These are phyloP conservation scores for Passalora sequoiae DNA, from an alignment of 2,329 filamentous ascomycete species.

Conservation along the genomic window DNA sequence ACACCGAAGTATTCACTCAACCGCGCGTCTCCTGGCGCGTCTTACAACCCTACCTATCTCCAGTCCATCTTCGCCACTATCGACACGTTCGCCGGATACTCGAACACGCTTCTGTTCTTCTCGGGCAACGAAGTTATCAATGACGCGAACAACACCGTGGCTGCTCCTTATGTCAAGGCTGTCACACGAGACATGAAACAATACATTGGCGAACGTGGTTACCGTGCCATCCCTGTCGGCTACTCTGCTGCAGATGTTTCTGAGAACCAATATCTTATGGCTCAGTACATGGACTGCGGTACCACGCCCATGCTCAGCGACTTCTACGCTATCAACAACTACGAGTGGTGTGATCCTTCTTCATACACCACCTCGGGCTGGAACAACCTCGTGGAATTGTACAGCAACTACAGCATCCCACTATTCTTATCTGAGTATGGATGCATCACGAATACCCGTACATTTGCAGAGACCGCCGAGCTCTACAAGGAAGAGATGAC, in stretches of 20 bases:
- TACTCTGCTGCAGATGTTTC: conserved; percentile 81
- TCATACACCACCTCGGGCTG: conserved; percentile 67
- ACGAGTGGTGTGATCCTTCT: conserved; percentile 73
- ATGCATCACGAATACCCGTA: conserved; percentile 73
- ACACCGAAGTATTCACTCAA: conserved; percentile 81
- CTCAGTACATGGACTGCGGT: conserved; percentile 88
- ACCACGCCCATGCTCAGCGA: conserved; percentile 67
- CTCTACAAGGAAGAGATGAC: conserved; percentile 83
- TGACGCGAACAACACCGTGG: conserved; percentile 53
- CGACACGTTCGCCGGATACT: conserved; percentile 73
- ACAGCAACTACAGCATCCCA: conserved; percentile 75
- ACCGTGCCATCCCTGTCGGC: conserved; percentile 66
- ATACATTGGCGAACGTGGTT: conserved; percentile 66
- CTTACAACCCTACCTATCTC: conserved; percentile 82
- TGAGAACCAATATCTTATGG: conserved; percentile 76
- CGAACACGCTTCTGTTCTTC: conserved; percentile 80
- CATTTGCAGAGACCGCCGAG: conserved; percentile 71
- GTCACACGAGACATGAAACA: conserved; percentile 74
- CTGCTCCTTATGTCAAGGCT: conserved; percentile 61
- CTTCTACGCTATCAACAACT: conserved; percentile 85
- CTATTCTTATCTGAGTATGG: conserved; percentile 86
- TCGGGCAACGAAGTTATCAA: conserved; percentile 71
- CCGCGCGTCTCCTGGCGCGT: conserved; percentile 61
- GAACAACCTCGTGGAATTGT: conserved; percentile 80
- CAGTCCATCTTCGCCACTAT: conserved; percentile 81